Evolutionary conservation across 2,329 filamentous ascomycete species (phyloP), one percentile per base, ranked within the genome.

Genomic region (Cladorrhinum sp.): DNA sequence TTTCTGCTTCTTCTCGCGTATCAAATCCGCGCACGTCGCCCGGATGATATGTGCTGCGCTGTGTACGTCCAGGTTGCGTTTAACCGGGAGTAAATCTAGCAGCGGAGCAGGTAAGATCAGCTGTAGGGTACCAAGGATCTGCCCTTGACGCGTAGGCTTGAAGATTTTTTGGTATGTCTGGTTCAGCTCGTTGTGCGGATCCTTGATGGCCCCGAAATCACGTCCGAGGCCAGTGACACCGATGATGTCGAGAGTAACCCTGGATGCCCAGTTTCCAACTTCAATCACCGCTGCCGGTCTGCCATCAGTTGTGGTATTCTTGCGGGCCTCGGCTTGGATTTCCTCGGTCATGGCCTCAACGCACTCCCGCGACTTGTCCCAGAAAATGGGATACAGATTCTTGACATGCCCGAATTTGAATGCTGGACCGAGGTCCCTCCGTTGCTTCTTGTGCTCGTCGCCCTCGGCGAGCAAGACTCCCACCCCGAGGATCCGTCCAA

Each of bases 381-480:
- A 96, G 74, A 97, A 96, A 5, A 89, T 77, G 0, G 91, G 88
- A 68, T 96, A 95, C 14, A 96, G 77, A 62, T 94, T 84, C 71
- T 95, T 96, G 72, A 96, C 80, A 69, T 96, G 90, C 21, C 92
- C 84, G 70, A 91, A 96, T n/a, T 86, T 82, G 73, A 96, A 96
- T 1, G 91, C 90, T 0, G 92, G 92, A 76, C 88, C 85, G 18
- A 96, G 82, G 61, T 88, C 86, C 72, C 90, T 92, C 52, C 93
- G 83, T 76, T 92, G 90, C 68, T 84, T 78, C 76, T 89, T 95
- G 74, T 97, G 94, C 69, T 93, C 90, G 12, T 96, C 90, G n/a
- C 93, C 93, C 74, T 97, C 93, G 1, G 91, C 90, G 10, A 97
- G 78, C 39, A 97, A 75, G 14, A 94, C 77, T 9, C 90, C 90